Evolutionary conservation across 169 alveolate genomes (phyloP), one percentile per base, ranked within the genome.

Genomic region (Eimeria maxima): DNA sequence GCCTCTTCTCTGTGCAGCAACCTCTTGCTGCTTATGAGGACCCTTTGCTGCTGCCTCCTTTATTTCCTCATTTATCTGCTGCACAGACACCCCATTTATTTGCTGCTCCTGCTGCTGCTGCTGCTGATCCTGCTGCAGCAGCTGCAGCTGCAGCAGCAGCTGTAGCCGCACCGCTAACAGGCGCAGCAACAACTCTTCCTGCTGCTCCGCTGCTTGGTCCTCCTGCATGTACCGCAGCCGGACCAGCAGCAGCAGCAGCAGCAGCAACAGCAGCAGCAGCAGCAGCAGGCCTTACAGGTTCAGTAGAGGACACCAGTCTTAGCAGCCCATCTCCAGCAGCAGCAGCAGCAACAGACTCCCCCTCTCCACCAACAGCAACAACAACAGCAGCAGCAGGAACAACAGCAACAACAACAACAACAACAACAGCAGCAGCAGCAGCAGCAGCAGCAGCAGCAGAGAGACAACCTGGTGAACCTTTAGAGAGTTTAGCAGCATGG

Each of bases 391-490:
- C 88, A 78, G 88, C 67, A 78, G 65, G 42, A 78, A 65, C 67
- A 45, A 65, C 38, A 78, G 88, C 88, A 45, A 10, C 88, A 78
- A 65, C 88, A 78, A 65, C 67, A 38, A 65, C 88, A 78, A 38
- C 33, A 22, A 38, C 57, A 20, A 38, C 33, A 45, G 27, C 63
- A 78, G 67, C 88, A 45, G 88, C 42, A 50, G 57, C 57, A 50
- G 57, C 57, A 50, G 57, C 57, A 50, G 57, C 5, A 50, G 57
- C n/a, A 50, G 57, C 18, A 50, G 65, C 57, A 18, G 20, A 29
- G 88, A 60, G 88, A 27, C 33, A 50, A 50, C 88, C 88, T 6
- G 88, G 88, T n/a, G 88, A 78, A 65, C 88, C 88, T 14, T 29
- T 78, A 38, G 88, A 78, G 47, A 42, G 88, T 65, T 13, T 78